Base-by-base conservation (phyloP, 495 filamentous ascomycete species). In the Trichoderma erinaceum region DNA sequence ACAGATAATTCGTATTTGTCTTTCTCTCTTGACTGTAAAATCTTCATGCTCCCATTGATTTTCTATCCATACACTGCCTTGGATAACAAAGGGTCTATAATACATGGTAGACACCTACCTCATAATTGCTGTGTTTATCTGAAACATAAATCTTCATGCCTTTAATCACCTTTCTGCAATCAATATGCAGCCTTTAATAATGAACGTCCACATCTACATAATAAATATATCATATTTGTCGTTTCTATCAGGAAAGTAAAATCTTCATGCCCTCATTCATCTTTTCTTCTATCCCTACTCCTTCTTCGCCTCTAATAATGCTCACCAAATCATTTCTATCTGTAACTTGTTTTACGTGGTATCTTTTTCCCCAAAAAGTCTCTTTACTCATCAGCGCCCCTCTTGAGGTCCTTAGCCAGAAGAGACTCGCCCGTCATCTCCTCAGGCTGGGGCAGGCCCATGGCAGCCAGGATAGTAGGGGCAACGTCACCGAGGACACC, bases 401-500 rank as follows among this genome's bases (percentile, higher is more conserved):
- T 61, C 44, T 66, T 66, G 16, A 66, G 65, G 69, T 78, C 77
- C 84, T 91, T 96, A 69, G 96, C 78, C 73, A 99, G 79, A 71
- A 99, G 84, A 80, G 85, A 96, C 72, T 79, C 78, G 48, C 95
- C 94, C 58, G 89, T 88, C 95, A 99, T 99, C 79, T 96, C 93
- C 74, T 89, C 85, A 16, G 96, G 93, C 76, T 96, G 86, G 23
- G 88, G 85, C 67, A 99, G 79, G 27, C 95, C 96, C 94, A 99
- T 97, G 70, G 86, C 87, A 41, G 87, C 90, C 52, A 99, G 83
- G 66, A 99, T 75, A 44, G 95, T 99, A 2, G 96, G 96, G 12
- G 95, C 95, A 63, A 99, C 95, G 78, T 99, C 95, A 65, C 95
- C 95, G 66, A 99, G 81, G 23, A 99, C 96, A 75, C 93, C 95